Evolutionary conservation across 2,329 filamentous ascomycete genomes (phyloP), one percentile per base, ranked within the genome.

Genomic region (Amphichorda felina): DNA sequence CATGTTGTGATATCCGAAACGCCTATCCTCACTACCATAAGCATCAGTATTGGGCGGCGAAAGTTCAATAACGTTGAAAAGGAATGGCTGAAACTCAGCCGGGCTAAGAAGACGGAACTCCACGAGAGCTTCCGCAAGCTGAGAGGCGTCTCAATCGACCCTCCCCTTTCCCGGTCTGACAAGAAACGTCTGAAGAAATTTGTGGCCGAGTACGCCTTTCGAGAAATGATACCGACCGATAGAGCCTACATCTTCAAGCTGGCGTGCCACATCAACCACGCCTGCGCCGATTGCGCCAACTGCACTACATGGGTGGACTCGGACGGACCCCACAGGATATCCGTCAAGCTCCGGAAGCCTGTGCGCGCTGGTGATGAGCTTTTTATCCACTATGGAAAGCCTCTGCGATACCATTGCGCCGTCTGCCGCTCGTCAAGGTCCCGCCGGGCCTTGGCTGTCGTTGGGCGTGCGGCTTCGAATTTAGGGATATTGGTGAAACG

Each of bases 221-320:
- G 11, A 18, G 16, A 30, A 13, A 14, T 27, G n/a, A 28, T 43
- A 49, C 9, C 27, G 35, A 1, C 7, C 10, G n/a, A 33, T 10
- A 10, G n/a, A 5, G 43, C 38, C 5, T 38, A 45, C 25, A 18
- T 54, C 13, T 53, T 42, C 31, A 6, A 10, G 3, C 31, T 46
- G 8, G 44, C 40, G 8, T 47, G 43, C 4, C 35, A 43, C 10
- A 50, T 60, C 40, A 59, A 59, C 35, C 51, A 58, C 38, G 53
- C 52, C 9, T 62, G 59, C 31, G 14, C 0, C 1, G 8, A 16
- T 4, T 55, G 52, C 32, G 53, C 50, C 32, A 50, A 56, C 24
- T 31, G 28, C 21, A 17, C n/a, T 10, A n/a, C 25, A 7, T 14
- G 15, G 14, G 28, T 36, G 5, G 19, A 24, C 15, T 15, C 18